Evolutionary conservation across 2,329 filamentous ascomycete species (phyloP), one percentile per base, ranked within the genome.

Genomic region (Biscogniauxia marginata): DNA sequence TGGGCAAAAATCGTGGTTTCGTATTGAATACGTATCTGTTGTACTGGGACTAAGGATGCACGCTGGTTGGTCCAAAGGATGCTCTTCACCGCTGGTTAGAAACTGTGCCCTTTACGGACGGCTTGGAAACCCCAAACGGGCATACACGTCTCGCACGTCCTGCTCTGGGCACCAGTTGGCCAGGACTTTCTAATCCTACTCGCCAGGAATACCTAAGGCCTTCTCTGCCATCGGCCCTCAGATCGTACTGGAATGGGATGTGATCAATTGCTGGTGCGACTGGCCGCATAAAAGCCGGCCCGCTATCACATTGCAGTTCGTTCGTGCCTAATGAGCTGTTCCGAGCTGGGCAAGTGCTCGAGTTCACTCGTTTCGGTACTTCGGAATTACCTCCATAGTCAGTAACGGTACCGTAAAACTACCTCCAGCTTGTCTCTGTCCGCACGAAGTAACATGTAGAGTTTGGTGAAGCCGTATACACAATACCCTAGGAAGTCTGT

Each of bases 201-300:
- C 30, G 30, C 30, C n/a, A 39, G 30, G 30, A 39, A 16, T 11
- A 16, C 30, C 30, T 39, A n/a, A 39, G 30, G 7, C 9, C n/a
- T 49, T 46, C 56, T 56, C 56, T 63, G 53, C 61, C 50, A 60
- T 55, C 56, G 56, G 48, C 57, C 58, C 58, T 60, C 61, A 63
- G 60, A 67, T 69, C 59, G 60, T 58, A 61, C 62, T 64, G 60
- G 60, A 65, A 64, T 54, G 56, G 59, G 57, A 65, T 66, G 62
- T 64, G 59, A 67, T 65, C 55, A 60, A 61, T 61, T 61, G 56
- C 57, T 65, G 59, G 63, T 64, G 64, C 65, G 58, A 60, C 50
- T 64, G 67, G 67, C 61, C 66, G 65, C 63, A 63, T 65, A 58
- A 67, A 65, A 67, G 65, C 65, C 67, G 66, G 63, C 67, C 64